Conservation (phyloP, 441 rosid genomes). For the Mallotus japonicus region DNA sequence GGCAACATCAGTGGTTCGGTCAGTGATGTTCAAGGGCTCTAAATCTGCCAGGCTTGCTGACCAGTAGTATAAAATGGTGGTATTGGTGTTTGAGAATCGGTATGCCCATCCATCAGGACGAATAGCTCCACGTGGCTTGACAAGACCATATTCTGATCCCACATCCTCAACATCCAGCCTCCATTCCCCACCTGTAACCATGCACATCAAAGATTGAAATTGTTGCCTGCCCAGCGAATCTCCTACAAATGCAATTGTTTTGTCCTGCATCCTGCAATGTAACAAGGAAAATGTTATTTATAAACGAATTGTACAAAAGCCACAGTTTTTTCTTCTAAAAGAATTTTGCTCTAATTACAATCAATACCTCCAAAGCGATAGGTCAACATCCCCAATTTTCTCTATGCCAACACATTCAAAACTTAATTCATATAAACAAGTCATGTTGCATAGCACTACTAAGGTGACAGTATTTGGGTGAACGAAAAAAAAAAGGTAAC, state of each 20-base stretch:
- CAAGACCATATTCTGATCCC: conserved; percentile 34
- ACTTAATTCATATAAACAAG: background rate
- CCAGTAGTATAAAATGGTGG: conserved; percentile 44
- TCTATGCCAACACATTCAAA: background rate
- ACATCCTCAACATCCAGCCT: conserved; percentile 32
- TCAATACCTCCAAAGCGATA: background rate
- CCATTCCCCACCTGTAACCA: conserved; percentile 38
- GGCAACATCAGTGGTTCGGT: conserved; percentile 32
- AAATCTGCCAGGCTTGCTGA: conserved; percentile 42
- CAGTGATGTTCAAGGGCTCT: conserved; percentile 31
- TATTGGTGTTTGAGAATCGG: conserved; percentile 38
- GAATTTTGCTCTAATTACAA: too few relatives aligned
- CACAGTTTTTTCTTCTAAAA: too few relatives aligned
- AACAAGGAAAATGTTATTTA: background rate
- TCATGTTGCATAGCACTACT: background rate
- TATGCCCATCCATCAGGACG: conserved; percentile 45
- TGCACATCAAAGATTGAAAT: conserved; percentile 49
- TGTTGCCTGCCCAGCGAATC: conserved; percentile 47
- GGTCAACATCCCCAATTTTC: background rate
- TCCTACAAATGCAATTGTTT: conserved; percentile 42
- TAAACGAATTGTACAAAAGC: background rate
- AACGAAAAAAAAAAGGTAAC: too few relatives aligned
- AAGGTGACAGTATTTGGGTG: background rate
- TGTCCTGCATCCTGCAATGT: conserved; percentile 48
- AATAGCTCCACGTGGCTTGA: conserved; percentile 26